phyloP scores from a whole-genome alignment of 2,329 filamentous ascomycete species.

The Dactylellina leptospora region DNA sequence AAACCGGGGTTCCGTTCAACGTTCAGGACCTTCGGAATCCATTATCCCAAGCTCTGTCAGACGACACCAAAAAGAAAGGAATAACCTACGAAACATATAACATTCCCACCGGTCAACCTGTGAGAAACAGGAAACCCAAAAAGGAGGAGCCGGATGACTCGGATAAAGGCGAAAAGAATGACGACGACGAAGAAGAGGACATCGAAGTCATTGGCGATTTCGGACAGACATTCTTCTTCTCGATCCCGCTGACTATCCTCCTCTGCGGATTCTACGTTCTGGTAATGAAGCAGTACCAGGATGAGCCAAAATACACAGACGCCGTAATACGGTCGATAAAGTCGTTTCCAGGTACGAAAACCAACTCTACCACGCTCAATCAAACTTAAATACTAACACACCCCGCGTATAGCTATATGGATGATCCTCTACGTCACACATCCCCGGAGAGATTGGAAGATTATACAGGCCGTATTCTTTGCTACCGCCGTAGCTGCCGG shows the following conservation, averaged over 20 bases:
- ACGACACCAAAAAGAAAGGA: conserved; percentile 59
- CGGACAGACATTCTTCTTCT: conserved; percentile 64
- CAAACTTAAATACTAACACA: not conserved
- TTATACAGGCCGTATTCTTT: conserved; percentile 72
- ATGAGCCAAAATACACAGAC: conserved; percentile 69
- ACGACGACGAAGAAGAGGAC: conserved; percentile 59
- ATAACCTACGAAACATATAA: conserved; percentile 54
- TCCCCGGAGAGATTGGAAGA: conserved; percentile 61
- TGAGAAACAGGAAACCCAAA: conserved; percentile 4
- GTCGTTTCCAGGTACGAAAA: conserved; percentile 67
- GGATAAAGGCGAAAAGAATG: conserved; percentile 23
- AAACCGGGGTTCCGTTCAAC: conserved; percentile 38
- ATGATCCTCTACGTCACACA: conserved; percentile 69
- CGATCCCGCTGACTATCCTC: conserved; percentile 72
- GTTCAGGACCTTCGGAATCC: conserved; percentile 61
- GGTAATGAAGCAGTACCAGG: conserved; percentile 80
- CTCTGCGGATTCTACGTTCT: conserved; percentile 82
- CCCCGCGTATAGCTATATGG: conserved; percentile 64
- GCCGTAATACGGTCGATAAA: conserved; percentile 67
- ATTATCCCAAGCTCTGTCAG: conserved; percentile 64
- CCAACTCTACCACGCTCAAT: conserved; percentile 9
- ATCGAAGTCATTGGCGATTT: conserved; percentile 63
- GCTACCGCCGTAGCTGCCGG: conserved; percentile 70
- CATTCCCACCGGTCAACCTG: conserved; percentile 35
- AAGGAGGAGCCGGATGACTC: conserved; percentile 24